Evolutionary conservation across 1,139 yeast species (phyloP), one percentile per base, ranked within the genome.

Genomic region (Kodamaea suecica): DNA sequence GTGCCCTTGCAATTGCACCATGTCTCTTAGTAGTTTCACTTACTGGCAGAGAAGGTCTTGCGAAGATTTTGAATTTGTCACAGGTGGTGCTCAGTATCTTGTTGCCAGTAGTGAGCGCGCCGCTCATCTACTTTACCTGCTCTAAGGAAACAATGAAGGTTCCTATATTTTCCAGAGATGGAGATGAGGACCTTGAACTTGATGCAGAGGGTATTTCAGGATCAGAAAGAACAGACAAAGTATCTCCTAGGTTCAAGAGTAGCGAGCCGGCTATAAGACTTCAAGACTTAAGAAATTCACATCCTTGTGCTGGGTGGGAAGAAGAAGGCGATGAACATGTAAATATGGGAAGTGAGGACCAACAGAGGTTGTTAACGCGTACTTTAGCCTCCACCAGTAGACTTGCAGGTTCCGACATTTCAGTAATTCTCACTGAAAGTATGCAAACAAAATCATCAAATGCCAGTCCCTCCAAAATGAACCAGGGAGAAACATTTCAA

Each of bases 31-130:
- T 88, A 24, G 88, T 95, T 3, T 49, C 78, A 5, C 66, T 77
- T 6, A 74, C 87, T 39, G 98, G 98, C 3, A 76, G 95, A 42
- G 83, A 79, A 50, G 98, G 98, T 2, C 70, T 92, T 38, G 80
- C 92, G 16, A 75, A 73, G 35, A 84, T 87, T 9, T 69, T 92
- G 47, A 92, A 92, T 52, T 80, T 82, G 8, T 80, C 92, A 41
- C 98, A 92, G 57, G 98, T 92, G 17, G 86, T 86, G 8, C 69
- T 92, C 28, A 83, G 95, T 3, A 59, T 92, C 41, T 72, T 92
- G 37, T 66, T 92, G 38, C 98, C 98, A 1, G 78, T 88, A 42
- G 95, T 88, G 3, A 79, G 90, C 17, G 96, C 96, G 0, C 97
- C 97, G 6, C 64, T 90, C 45, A 78, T 90, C 31, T 84, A 80